Conservation (phyloP, 257 asterid species). For the Solanum clarkiae region DNA sequence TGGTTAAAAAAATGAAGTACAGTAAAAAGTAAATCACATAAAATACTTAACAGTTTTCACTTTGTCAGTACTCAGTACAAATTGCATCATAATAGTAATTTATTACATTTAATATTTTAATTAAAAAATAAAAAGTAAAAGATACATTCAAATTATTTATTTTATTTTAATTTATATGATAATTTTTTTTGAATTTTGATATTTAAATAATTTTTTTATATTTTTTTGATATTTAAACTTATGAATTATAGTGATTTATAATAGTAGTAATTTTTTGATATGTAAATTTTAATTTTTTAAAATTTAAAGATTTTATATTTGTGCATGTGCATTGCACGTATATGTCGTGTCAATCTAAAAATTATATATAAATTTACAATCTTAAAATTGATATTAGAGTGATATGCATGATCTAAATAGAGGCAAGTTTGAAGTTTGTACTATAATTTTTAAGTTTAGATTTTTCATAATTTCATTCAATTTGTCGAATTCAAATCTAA, state of each 20-base stretch:
- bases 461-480: not conserved
- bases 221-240: not conserved
- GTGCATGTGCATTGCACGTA: too few relatives aligned
- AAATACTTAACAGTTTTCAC: not conserved
- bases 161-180: not conserved
- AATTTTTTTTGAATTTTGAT: not conserved
- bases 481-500: not conserved
- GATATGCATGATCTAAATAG: too few relatives aligned
- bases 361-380: too few relatives aligned
- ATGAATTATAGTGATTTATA: too few relatives aligned
- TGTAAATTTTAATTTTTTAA: too few relatives aligned
- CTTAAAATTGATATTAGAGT: too few relatives aligned
- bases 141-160: not conserved
- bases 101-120: not conserved
- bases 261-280: too few relatives aligned
- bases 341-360: too few relatives aligned
- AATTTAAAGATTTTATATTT: too few relatives aligned
- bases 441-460: too few relatives aligned
- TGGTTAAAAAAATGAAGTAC: not conserved
- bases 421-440: too few relatives aligned
- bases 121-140: not conserved
- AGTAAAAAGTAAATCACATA: not conserved
- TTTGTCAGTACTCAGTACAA: not conserved
- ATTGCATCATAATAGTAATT: not conserved
- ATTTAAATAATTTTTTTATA: not conserved